Percentiles rank a stretch among this genome's conserved stretches.
Evolutionary conservation across 2,329 filamentous ascomycete species (phyloP).

Genomic region (Claviceps monticola): DNA sequence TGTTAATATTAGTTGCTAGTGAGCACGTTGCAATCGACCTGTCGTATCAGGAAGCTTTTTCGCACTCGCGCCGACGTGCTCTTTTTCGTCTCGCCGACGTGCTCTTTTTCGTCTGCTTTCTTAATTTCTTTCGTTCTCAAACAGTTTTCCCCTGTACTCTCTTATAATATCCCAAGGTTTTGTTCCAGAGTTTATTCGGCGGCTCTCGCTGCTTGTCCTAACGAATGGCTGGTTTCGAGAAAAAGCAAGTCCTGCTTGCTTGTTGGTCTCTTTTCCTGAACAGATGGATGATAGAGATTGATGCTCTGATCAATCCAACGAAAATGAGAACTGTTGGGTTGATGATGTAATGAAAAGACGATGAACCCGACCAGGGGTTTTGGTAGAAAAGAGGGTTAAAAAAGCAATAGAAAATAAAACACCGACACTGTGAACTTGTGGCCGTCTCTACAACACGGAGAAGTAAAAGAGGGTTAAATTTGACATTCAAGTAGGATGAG

Average conservation of each 20-base stretch:
- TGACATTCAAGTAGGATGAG: conserved; percentile 27
- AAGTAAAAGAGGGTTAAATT: conserved; percentile 23
- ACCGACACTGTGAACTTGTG: conserved; percentile 37
- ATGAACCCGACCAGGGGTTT: conserved; percentile 20
- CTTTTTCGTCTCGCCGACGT: not conserved
- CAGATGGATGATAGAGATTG: not conserved
- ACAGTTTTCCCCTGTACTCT: not conserved
- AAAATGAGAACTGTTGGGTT: not conserved
- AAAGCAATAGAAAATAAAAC: conserved; percentile 25
- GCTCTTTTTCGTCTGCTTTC: not conserved
- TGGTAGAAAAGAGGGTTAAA: conserved; percentile 20
- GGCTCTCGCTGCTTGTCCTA: not conserved
- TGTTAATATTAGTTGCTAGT: not conserved
- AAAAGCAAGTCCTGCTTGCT: conserved; percentile 45
- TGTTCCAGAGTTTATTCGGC: no score
- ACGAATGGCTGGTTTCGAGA: conserved; percentile 27
- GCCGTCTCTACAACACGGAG: conserved; percentile 26
- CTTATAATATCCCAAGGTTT: not conserved
- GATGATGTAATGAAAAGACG: conserved; percentile 6
- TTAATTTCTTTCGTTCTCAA: not conserved
- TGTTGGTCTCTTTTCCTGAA: conserved; percentile 10
- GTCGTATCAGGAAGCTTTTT: conserved; percentile 3
- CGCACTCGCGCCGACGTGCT: not conserved
- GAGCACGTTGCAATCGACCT: conserved; percentile 3
- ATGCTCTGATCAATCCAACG: not conserved